phyloP scores from a whole-genome alignment of 78 protist genomes.

The Polysphondylium violaceum region DNA sequence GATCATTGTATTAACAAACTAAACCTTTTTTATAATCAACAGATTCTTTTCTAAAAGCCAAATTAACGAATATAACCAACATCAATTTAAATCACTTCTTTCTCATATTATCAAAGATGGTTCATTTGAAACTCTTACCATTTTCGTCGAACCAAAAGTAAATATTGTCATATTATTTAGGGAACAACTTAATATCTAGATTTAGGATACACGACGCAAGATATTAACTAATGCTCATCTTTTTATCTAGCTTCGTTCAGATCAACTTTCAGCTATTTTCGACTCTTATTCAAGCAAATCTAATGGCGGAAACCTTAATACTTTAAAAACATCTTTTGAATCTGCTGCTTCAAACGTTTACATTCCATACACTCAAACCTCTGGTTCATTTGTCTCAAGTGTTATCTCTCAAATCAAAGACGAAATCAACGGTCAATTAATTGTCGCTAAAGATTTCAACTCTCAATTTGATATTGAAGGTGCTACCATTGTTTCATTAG shows the following conservation, averaged over 20 bases:
- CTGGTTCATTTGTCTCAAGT: slow-evolving; percentile 12
- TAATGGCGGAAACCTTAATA: slow-evolving; percentile 19
- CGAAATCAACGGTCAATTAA: slow-evolving; percentile 25
- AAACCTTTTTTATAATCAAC: background rate
- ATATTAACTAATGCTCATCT: no score
- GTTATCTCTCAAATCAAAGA: slow-evolving; percentile 4
- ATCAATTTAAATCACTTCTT: slow-evolving; percentile 31
- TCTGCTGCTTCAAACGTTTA: slow-evolving; percentile 20
- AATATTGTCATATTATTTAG: no score
- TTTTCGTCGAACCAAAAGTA: slow-evolving; percentile 61
- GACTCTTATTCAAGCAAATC: slow-evolving; percentile 37
- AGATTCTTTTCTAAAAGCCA: slow-evolving; percentile 13
- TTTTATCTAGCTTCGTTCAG: slow-evolving; percentile 33
- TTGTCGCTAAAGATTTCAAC: slow-evolving; percentile 29
- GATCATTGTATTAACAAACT: background rate
- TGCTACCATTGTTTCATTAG: slow-evolving; percentile 27
- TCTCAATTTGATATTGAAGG: slow-evolving; percentile 17
- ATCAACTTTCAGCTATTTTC: slow-evolving; percentile 41
- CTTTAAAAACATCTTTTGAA: slow-evolving; percentile 31
- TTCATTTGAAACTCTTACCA: slow-evolving; percentile 4
- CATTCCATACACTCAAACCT: slow-evolving; percentile 40
- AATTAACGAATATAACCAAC: slow-evolving; percentile 27
- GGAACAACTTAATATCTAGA: no score
- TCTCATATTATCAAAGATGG: background rate
- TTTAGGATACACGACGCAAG: no score